Evolutionary conservation across 2,329 filamentous ascomycete genomes (phyloP).

Genomic region (Echinosphaeria canescens): DNA sequence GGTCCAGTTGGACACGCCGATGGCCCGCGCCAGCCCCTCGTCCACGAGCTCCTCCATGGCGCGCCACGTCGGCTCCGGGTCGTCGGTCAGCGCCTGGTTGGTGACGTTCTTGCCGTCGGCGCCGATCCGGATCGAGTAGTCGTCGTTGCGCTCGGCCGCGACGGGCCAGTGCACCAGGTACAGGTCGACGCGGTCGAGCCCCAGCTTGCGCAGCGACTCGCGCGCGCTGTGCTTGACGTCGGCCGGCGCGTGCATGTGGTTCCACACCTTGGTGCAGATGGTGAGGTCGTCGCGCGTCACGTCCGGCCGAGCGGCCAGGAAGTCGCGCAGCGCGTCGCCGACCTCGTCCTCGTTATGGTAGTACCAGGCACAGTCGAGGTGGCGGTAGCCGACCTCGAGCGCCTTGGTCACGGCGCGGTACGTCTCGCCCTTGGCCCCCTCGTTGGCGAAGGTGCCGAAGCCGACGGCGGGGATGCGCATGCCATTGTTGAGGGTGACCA

Average conservation of each 20-base stretch:
- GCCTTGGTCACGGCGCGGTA: conserved; percentile 43
- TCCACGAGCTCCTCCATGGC: conserved; percentile 36
- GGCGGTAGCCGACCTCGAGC: conserved; percentile 39
- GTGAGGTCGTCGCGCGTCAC: conserved; percentile 30
- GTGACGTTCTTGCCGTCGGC: conserved; percentile 23
- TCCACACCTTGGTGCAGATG: conserved; percentile 50
- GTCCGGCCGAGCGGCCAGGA: conserved; percentile 14
- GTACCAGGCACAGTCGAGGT: conserved; percentile 46
- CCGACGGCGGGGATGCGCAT: conserved; percentile 39
- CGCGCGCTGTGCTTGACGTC: conserved; percentile 30
- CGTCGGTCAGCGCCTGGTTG: conserved; percentile 38
- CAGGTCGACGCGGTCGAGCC: conserved; percentile 30
- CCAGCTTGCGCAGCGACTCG: conserved; percentile 25
- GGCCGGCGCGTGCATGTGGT: conserved; percentile 38
- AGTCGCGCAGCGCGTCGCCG: conserved; percentile 29
- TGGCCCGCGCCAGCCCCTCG: conserved; percentile 29
- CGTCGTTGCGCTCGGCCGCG: conserved; percentile 19
- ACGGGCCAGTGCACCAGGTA: conserved; percentile 33
- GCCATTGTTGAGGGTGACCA: conserved; percentile 24
- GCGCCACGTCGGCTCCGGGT: conserved; percentile 36
- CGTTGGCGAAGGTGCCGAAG: conserved; percentile 45
- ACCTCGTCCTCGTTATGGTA: conserved; percentile 48
- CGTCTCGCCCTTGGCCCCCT: conserved; percentile 35
- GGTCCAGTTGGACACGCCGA: conserved; percentile 38
- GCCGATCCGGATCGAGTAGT: conserved; percentile 19